Percentiles rank a stretch among this genome's conserved stretches.
Conservation (phyloP, 176 grass and related monocot genomes). For the Bonia amplexicaulis region DNA sequence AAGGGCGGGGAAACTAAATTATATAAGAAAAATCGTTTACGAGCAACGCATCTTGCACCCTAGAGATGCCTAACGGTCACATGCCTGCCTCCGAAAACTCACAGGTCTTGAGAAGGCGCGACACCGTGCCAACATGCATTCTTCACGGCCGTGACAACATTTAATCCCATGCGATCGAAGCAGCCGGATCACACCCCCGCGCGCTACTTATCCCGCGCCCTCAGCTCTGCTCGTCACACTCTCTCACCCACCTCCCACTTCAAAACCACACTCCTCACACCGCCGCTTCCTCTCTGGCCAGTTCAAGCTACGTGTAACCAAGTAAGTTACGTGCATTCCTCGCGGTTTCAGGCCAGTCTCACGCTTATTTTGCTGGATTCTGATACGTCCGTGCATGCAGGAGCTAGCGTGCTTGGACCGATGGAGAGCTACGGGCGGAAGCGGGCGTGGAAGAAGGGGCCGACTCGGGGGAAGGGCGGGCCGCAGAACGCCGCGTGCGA, state of each 20-base stretch:
- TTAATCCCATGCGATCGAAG: slow-evolving; percentile 34
- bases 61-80: slow-evolving; percentile 67
- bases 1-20: background rate
- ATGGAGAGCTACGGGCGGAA: slow-evolving; percentile 66
- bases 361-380: background rate
- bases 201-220: slow-evolving; percentile 44
- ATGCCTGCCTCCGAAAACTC: slow-evolving; percentile 19
- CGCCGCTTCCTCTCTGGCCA: background rate
- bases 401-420: background rate
- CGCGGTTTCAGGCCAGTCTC: background rate
- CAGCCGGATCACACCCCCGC: background rate
- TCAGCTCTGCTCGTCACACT: slow-evolving; percentile 31
- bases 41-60: background rate
- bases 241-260: slow-evolving; percentile 45
- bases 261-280: background rate
- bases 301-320: background rate
- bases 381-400: background rate
- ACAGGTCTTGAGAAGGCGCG: slow-evolving; percentile 38
- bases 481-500: slow-evolving; percentile 77
- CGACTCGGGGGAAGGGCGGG: slow-evolving; percentile 67
- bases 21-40: background rate
- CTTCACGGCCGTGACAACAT: slow-evolving; percentile 63
- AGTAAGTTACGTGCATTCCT: background rate
- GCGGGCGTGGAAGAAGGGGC: slow-evolving; percentile 95
- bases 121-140: slow-evolving; percentile 22